Conservation (phyloP, 257 asterid species). For the Dorcoceras hygrometricum region DNA sequence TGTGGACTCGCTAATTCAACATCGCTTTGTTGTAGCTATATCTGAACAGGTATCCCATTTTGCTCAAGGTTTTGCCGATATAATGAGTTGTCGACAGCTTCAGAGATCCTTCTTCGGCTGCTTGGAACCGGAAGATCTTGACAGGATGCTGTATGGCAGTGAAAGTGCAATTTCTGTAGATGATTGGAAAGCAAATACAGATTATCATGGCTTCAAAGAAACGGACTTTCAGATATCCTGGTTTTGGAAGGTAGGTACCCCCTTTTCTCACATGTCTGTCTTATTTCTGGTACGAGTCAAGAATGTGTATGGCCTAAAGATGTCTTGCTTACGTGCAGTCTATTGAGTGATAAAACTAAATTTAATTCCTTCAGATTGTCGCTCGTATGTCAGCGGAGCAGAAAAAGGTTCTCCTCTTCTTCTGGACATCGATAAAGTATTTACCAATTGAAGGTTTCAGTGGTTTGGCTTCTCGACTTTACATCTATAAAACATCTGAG, state of each 20-base stretch:
- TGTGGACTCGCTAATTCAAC: conserved; percentile 70
- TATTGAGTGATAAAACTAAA: not conserved
- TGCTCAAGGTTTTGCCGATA: conserved; percentile 68
- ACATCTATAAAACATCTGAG: conserved; percentile 58
- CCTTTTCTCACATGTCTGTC: not conserved
- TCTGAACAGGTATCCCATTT: conserved; percentile 65
- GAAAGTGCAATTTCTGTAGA: conserved; percentile 72
- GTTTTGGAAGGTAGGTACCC: conserved; percentile 89
- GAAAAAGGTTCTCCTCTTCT: conserved; percentile 80
- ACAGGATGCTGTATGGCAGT: conserved; percentile 79
- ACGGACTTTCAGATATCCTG: conserved; percentile 77
- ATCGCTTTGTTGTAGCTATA: conserved; percentile 65
- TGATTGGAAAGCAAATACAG: conserved; percentile 94
- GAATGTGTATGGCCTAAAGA: not conserved
- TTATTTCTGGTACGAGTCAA: not conserved
- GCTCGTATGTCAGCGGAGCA: conserved; percentile 72
- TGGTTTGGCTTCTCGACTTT: conserved; percentile 77
- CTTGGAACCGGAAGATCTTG: conserved; percentile 77
- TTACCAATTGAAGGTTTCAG: conserved; percentile 87
- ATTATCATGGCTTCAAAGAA: conserved; percentile 68
- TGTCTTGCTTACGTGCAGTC: not conserved
- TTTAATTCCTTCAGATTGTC: conserved; percentile 48
- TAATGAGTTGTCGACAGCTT: conserved; percentile 38
- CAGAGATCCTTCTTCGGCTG: conserved; percentile 61
- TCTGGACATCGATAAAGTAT: conserved; percentile 93